Conservation (phyloP, 805 yeast species). For the Candida incommunis region DNA sequence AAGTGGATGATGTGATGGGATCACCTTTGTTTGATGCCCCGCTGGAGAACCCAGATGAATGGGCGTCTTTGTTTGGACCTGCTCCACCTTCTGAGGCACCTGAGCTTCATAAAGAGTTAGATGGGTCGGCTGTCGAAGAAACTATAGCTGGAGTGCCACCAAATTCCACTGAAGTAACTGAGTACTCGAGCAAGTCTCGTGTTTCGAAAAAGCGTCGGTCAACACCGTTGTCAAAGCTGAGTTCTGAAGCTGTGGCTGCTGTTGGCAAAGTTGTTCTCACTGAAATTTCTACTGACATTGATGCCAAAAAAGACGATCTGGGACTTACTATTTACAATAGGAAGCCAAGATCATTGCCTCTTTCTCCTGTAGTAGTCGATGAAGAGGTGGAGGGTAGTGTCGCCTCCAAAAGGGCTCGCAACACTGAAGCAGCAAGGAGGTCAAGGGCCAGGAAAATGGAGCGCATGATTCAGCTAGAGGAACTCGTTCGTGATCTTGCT, state of each 20-base stretch:
- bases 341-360: conserved; percentile 60
- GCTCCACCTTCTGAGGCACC: not conserved
- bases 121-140: not conserved
- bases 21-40: not conserved
- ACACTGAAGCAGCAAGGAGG: conserved; percentile 90
- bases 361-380: conserved; percentile 50
- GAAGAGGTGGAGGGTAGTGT: conserved; percentile 18
- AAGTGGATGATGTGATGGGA: conserved; percentile 3
- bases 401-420: conserved; percentile 73
- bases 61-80: not conserved
- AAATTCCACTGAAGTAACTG: not conserved
- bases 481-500: conserved; percentile 54
- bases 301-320: conserved; percentile 35
- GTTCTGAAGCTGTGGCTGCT: not conserved
- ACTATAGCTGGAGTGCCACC: not conserved
- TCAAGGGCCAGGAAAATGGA: conserved; percentile 91
- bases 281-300: conserved; percentile 9
- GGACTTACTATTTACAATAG: conserved; percentile 68
- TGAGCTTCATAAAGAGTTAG: not conserved
- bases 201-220: not conserved
- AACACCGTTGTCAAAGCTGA: not conserved
- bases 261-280: not conserved
- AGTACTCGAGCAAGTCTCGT: not conserved
- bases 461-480: conserved; percentile 77
- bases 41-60: not conserved